Evolutionary conservation across 164 flowering plant species (phyloP).

Genomic region (Vitis vinifera): DNA sequence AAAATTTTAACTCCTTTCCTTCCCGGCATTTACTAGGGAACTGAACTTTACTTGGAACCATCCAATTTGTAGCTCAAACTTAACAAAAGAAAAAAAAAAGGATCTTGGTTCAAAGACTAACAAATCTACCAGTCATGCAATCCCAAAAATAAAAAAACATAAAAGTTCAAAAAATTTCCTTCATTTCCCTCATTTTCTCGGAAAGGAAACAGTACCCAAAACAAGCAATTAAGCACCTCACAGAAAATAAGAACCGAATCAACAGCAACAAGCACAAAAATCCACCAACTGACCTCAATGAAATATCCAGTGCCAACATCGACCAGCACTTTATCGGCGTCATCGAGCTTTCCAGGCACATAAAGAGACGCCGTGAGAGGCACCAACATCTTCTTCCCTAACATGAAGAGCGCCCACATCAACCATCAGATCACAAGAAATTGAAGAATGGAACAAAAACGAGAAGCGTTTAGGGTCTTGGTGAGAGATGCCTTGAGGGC

Average conservation of each 20-base stretch:
- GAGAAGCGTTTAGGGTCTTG: not conserved
- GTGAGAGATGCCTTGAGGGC: slow-evolving; percentile 57
- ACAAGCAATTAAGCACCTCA: not conserved
- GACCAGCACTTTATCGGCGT: slow-evolving; percentile 78
- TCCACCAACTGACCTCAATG: slow-evolving; percentile 56
- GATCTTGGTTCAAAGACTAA: too few relatives aligned
- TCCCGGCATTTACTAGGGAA: too few relatives aligned
- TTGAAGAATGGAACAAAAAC: not conserved
- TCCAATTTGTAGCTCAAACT: too few relatives aligned
- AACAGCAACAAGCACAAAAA: not conserved
- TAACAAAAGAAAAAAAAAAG: too few relatives aligned
- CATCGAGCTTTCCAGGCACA: slow-evolving; percentile 84
- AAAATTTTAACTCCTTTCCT: too few relatives aligned
- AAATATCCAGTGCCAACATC: slow-evolving; percentile 98
- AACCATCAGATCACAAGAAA: not conserved
- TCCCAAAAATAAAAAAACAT: too few relatives aligned
- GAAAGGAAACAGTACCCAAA: not conserved
- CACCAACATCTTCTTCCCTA: slow-evolving; percentile 83
- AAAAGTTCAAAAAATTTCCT: too few relatives aligned
- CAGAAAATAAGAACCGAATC: not conserved
- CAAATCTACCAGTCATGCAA: too few relatives aligned
- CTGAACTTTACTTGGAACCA: too few relatives aligned
- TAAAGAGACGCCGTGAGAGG: slow-evolving; percentile 96
- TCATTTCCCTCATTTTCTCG: too few relatives aligned
- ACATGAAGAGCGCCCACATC: not conserved